A percentile compares a stretch with the other conserved stretches of the same genome.
Evolutionary conservation across 2,329 filamentous ascomycete species (phyloP).

Genomic region (Simplicillium aogashimaense): DNA sequence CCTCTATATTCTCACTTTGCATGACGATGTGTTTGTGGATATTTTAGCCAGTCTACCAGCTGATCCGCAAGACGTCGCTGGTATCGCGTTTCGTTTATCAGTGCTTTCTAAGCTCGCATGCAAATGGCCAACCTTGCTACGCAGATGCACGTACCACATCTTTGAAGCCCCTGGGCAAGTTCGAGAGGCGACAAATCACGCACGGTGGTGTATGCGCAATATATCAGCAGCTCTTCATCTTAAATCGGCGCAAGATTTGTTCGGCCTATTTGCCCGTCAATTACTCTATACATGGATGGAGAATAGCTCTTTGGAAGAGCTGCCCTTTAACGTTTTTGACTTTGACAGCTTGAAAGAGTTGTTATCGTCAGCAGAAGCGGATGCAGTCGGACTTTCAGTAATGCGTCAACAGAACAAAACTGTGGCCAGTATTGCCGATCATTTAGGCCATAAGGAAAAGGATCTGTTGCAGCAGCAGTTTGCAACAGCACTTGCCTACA

Average conservation of each 20-base stretch:
- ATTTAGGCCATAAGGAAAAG: constrained; percentile 41
- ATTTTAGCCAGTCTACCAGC: constrained; percentile 70
- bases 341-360: constrained; percentile 62
- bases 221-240: constrained; percentile 60
- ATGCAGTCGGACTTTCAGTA: constrained; percentile 69
- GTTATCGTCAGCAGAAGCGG: constrained; percentile 60
- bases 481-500: constrained; percentile 71
- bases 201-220: constrained; percentile 56
- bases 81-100: constrained; percentile 74
- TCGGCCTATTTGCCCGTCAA: constrained; percentile 78
- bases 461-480: constrained; percentile 61
- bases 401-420: constrained; percentile 68
- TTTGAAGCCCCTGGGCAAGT: constrained; percentile 82
- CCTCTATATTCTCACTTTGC: constrained; percentile 70
- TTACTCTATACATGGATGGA: constrained; percentile 87
- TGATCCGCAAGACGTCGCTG: constrained; percentile 63
- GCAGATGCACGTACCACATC: constrained; percentile 83
- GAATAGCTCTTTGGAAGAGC: constrained; percentile 50
- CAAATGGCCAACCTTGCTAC: constrained; percentile 74
- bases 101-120: constrained; percentile 70
- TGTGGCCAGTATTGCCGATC: constrained; percentile 47
- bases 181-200: constrained; percentile 54
- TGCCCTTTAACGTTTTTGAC: constrained; percentile 80
- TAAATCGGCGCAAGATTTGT: constrained; percentile 58
- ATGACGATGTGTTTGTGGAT: constrained; percentile 78